Evolutionary conservation across 78 protist genomes (phyloP), one percentile per base, ranked within the genome.

Genomic region (Planoprotostelium fungivorum): DNA sequence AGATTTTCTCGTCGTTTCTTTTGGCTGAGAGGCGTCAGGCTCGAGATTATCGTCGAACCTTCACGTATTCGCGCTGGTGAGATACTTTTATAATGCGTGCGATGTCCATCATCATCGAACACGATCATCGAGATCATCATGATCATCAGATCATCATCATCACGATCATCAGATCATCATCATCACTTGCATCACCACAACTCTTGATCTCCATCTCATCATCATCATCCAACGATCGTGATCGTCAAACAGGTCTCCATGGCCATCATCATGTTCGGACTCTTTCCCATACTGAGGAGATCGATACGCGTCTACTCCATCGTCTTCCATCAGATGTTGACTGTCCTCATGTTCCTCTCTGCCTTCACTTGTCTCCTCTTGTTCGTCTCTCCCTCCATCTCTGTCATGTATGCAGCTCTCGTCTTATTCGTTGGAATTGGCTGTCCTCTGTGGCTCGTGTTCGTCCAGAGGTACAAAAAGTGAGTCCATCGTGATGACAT

Each of bases 381-480:
- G 5, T 5, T 16, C 16, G 73, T 51, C 5, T 51, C 73, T 51
- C 73, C 73, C 31, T 51, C 73, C 5, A 16, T 51, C 16, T 51
- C 73, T 25, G 87, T 89, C 23, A 85, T 92, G 16, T 92, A 89
- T 38, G 85, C 90, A 36, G 94, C 90, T 9, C 89, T 92, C 31
- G 63, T 92, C n/a, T 83, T 34, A 29, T 87, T 89, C 10, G 90
- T 92, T 1, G 90, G 93, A 1, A 87, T 92, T 85, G 88, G 89
- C 1, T 92, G 94, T 88, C 94, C 94, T 36, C 29, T 92, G 10
- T 92, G 94, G 94, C 85, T 92, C 85, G 90, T 92, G 29, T 92
- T 85, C 9, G 88, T 92, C 36, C 94, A 92, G 88, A 92, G 90
- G 85, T 92, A 92, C 37, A 92, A 92, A 89, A 92, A 92, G 94